Evolutionary conservation across 1,139 yeast species (phyloP), one percentile per base, ranked within the genome.

Genomic region (Geotrichum klebahnii): DNA sequence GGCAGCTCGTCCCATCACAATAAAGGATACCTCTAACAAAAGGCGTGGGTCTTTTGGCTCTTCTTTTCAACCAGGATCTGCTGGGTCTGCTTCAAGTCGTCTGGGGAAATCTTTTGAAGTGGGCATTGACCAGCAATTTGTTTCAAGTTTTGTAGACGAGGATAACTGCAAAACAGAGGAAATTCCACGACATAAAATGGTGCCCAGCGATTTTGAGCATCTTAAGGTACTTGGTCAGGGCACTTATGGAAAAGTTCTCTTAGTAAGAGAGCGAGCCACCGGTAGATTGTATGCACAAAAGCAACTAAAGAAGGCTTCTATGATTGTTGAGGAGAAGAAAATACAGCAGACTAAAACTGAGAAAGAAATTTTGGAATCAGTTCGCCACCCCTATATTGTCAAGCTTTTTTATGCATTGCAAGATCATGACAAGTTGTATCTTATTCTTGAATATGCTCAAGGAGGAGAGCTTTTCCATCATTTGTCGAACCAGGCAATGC

Each of bases 391-490:
- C 3, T 88, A 86, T 61, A 88, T 90, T 55, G 97, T 90, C 29
- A 86, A 84, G 66, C 73, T 90, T 38, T 89, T 80, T 64, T 90
- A 88, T 64, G 95, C 97, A 0, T 80, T 90, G 61, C 97, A 90
- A 68, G 97, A 90, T 66, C 74, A 78, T 50, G 77, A 82, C 51
- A 88, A 86, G 64, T 77, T 90, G 33, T 90, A 90, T 63, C 67
- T 90, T 50, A 78, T 89, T 23, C 70, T 90, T 53, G 96, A 90
- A 64, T 90, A 86, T 62, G 81, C 92, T 24, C 95, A 90, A 51
- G 97, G 97, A 8, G 97, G 97, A 12, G 97, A 90, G 66, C 69
- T 90, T 44, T 90, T 90, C 64, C 88, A 82, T 56, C 96, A 90
- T 67, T 72, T 90, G 59, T 82, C 84, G 44, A 84, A 87, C 59